Conservation (phyloP, 129 eudicot species). For the Ambrosia artemisiifolia region DNA sequence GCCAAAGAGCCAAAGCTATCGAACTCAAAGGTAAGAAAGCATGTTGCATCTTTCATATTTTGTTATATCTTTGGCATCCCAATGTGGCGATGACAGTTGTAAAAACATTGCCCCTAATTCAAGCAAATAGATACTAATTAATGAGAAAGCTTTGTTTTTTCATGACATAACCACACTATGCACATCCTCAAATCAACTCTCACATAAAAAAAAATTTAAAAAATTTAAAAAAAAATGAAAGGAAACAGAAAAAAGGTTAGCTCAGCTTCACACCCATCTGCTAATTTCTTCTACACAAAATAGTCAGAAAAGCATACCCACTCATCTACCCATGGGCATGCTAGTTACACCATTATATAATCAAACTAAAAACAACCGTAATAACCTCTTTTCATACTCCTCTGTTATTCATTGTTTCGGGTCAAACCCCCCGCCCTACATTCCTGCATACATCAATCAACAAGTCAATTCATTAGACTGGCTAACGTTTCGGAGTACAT, state of each 20-base stretch:
- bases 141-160: constrained; percentile 20
- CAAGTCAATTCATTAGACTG: background rate
- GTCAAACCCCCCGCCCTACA: constrained; percentile 59
- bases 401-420: constrained; percentile 60
- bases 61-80: no score
- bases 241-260: constrained; percentile 23
- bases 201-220: constrained; percentile 6
- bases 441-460: constrained; percentile 42
- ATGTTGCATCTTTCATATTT: no score
- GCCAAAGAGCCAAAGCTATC: no score
- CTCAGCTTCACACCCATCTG: constrained; percentile 30
- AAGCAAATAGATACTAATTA: constrained; percentile 16
- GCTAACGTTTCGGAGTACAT: background rate
- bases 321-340: constrained; percentile 19
- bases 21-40: no score
- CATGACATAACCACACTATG: constrained; percentile 30
- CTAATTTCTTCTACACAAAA: constrained; percentile 26
- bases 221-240: background rate
- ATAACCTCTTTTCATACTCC: background rate
- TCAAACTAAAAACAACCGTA: constrained; percentile 16
- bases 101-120: constrained; percentile 13
- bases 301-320: constrained; percentile 27
- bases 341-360: constrained; percentile 25
- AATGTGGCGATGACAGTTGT: background rate
- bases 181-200: constrained; percentile 34